Evolutionary conservation across 2,329 filamentous ascomycete genomes (phyloP), one percentile per base, ranked within the genome.

Genomic region (Claviceps purpurea): DNA sequence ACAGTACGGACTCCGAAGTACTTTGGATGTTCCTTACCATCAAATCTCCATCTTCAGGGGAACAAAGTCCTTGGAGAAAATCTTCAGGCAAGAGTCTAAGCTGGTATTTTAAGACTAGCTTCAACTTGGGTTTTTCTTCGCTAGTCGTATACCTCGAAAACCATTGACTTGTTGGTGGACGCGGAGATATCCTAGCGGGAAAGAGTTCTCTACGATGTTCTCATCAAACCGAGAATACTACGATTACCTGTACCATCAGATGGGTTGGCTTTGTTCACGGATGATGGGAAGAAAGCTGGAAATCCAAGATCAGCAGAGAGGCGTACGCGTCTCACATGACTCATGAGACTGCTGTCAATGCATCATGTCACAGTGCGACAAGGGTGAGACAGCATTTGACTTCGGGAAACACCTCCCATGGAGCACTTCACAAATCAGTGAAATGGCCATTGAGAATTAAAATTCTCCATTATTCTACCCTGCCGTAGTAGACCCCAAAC

Each of bases 81-180:
- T 91, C 86, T 91, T 87, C 85, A 82, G 84, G 83, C 75, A 74
- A 89, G 85, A 77, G 70, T 70, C 67, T 64, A 68, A 70, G 70
- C 60, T 68, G 64, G 70, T 78, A 77, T 68, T 73, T 34, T 52
- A 67, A 64, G 61, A 58, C 57, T 65, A 61, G 61, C 66, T 68
- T 62, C 64, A 65, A 64, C 69, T 68, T 61, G 66, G 64, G 71
- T 93, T 77, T 62, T 70, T 95, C 76, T 95, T 77, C 87, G 89
- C 89, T 80, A 90, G 79, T 81, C 82, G 86, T 95, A 82, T 95
- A 95, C 84, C 89, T 88, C 81, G 81, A 81, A 77, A 85, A 81
- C 84, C 86, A 88, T 84, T 64, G 74, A 70, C 61, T 71, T 61
- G 63, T 72, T 76, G 85, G 81, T 83, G 79, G 77, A 84, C 81